Conservation (phyloP, 2,329 filamentous ascomycete genomes). For the Fusarium torulosum region DNA sequence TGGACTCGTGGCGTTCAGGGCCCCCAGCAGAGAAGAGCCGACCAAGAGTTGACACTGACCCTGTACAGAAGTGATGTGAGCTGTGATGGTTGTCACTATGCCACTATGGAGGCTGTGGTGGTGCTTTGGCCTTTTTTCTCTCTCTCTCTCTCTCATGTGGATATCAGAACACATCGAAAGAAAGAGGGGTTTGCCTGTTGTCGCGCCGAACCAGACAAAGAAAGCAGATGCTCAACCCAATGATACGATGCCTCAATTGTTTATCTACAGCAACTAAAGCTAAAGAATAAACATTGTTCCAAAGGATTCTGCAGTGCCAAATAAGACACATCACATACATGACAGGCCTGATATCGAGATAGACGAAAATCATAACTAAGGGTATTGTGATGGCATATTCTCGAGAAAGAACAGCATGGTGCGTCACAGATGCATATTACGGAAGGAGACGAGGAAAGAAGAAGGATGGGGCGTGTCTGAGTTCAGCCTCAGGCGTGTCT, state of each 20-base stretch:
- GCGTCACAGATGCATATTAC: slow-evolving; percentile 28
- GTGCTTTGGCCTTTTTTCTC: slow-evolving; percentile 29
- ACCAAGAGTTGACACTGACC: background rate
- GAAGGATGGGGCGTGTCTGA: slow-evolving; percentile 2
- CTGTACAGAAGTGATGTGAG: slow-evolving; percentile 14
- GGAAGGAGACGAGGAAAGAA: slow-evolving; percentile 4
- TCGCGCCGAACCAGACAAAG: slow-evolving; percentile 3
- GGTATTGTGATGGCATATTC: slow-evolving; percentile 22
- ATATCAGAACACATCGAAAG: slow-evolving; percentile 9
- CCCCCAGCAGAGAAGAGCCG: slow-evolving; percentile 4
- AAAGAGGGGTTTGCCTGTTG: slow-evolving; percentile 3
- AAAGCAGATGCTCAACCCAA: background rate
- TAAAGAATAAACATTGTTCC: slow-evolving; percentile 9
- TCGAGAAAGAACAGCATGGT: slow-evolving; percentile 24
- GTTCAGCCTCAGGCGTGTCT: background rate
- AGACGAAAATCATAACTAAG: slow-evolving; percentile 17
- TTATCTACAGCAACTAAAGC: background rate
- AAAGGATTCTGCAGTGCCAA: slow-evolving; percentile 8
- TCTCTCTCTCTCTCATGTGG: slow-evolving; percentile 1
- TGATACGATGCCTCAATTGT: background rate
- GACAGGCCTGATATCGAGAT: slow-evolving; percentile 20
- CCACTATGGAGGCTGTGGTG: slow-evolving; percentile 16
- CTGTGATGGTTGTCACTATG: slow-evolving; percentile 11
- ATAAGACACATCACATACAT: slow-evolving; percentile 27
- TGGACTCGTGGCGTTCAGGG: slow-evolving; percentile 30